Percentiles rank a stretch among this genome's conserved stretches.
Evolutionary conservation across 2,329 filamentous ascomycete genomes (phyloP).

Genomic region (Aspergillus sergii): DNA sequence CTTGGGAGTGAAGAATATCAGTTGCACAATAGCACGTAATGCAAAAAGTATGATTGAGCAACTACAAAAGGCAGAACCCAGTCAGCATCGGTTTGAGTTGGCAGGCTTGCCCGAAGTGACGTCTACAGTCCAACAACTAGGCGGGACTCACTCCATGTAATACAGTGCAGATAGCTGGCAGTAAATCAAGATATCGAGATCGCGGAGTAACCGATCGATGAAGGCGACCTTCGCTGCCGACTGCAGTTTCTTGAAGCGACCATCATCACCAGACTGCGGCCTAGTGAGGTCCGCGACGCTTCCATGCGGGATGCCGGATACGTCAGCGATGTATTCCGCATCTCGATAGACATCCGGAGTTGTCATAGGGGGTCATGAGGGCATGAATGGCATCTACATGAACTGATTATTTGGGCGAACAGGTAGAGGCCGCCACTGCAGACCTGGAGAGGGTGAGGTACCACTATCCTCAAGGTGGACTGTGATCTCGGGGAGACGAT

Average conservation of each 20-base stretch:
- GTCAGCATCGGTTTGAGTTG: conserved; percentile 5
- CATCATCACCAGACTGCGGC: conserved; percentile 21
- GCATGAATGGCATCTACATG: conserved; percentile 29
- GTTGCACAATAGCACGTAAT: conserved; percentile 58
- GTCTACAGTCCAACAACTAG: neutral
- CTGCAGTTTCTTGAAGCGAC: conserved; percentile 37
- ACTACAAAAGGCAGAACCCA: conserved; percentile 35
- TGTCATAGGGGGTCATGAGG: conserved; percentile 52
- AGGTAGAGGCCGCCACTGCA: conserved; percentile 7
- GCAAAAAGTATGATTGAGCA: conserved; percentile 62
- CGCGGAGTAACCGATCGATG: conserved; percentile 59
- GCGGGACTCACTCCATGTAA: conserved; percentile 61
- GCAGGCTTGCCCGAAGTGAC: neutral
- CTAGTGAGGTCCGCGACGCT: conserved; percentile 23
- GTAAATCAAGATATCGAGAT: conserved; percentile 63
- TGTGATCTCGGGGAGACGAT: conserved; percentile 7
- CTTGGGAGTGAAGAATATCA: conserved; percentile 62
- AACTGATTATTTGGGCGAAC: conserved; percentile 2
- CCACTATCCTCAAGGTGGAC: neutral
- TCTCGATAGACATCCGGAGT: conserved; percentile 49
- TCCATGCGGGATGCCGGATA: conserved; percentile 42
- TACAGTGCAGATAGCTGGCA: conserved; percentile 64
- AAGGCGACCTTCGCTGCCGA: conserved; percentile 47
- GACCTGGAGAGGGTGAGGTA: conserved; percentile 1
- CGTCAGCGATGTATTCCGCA: conserved; percentile 51